A percentile compares a stretch with the other conserved stretches of the same genome.
phyloP scores from a whole-genome alignment of 176 grass and related monocot genomes.

The Zea luxurians region DNA sequence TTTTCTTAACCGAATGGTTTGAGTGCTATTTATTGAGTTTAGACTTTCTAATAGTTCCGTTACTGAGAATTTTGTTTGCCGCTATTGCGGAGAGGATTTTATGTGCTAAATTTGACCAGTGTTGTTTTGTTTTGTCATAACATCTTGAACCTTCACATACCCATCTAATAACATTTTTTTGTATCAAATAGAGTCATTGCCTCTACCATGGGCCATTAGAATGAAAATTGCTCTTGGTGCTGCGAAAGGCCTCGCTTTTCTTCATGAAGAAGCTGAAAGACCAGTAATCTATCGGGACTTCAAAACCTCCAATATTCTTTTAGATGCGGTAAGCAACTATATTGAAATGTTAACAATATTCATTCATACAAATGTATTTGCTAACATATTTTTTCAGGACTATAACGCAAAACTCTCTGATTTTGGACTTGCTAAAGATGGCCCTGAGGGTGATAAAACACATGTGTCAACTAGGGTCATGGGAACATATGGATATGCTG shows the following conservation, averaged over 20 bases:
- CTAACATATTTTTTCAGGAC: slow-evolving; percentile 61
- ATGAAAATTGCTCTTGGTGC: slow-evolving; percentile 99
- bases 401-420: slow-evolving; percentile 98
- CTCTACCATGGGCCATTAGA: slow-evolving; percentile 90
- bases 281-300: slow-evolving; percentile 99
- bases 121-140: neutral
- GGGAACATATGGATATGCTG: slow-evolving; percentile 97
- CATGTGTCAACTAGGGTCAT: slow-evolving; percentile 98
- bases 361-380: slow-evolving; percentile 27
- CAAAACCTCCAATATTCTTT: slow-evolving; percentile 96
- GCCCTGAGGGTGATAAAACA: slow-evolving; percentile 97
- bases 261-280: slow-evolving; percentile 99
- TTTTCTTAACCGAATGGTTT: slow-evolving; percentile 25
- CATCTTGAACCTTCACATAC: slow-evolving; percentile 22
- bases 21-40: neutral
- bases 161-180: slow-evolving; percentile 9
- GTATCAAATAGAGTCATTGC: slow-evolving; percentile 67
- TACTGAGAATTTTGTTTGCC: slow-evolving; percentile 13
- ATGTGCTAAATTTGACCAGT: slow-evolving; percentile 20
- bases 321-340: slow-evolving; percentile 66
- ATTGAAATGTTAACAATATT: slow-evolving; percentile 21
- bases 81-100: slow-evolving; percentile 26
- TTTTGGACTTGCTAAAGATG: slow-evolving; percentile 99
- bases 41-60: neutral
- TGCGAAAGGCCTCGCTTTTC: slow-evolving; percentile 92